Conservation (phyloP, 345 rosid genomes). For the Populus davidiana region DNA sequence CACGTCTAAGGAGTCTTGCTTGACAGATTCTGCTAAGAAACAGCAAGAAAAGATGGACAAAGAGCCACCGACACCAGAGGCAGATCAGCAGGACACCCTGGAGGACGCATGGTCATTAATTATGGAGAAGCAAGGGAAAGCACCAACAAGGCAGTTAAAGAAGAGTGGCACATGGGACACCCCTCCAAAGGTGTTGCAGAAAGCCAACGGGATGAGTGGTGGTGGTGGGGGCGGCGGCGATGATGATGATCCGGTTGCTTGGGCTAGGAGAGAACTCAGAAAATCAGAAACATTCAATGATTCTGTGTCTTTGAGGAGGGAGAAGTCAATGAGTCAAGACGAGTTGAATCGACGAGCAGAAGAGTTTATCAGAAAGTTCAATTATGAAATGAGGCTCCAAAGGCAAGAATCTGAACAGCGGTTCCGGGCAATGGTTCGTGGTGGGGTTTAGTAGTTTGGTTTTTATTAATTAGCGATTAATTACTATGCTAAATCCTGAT, state of each 20-base stretch:
- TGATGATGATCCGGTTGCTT: constrained; percentile 5
- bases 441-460: neutral
- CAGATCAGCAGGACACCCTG: constrained; percentile 21
- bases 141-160: constrained; percentile 17
- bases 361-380: constrained; percentile 44
- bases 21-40: neutral
- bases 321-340: constrained; percentile 40
- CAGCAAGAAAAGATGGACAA: neutral
- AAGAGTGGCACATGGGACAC: constrained; percentile 46
- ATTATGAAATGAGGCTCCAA: constrained; percentile 40
- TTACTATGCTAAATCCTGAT: neutral
- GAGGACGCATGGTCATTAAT: constrained; percentile 50
- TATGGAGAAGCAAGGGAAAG: constrained; percentile 33
- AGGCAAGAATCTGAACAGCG: constrained; percentile 44
- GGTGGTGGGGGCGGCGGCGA: neutral
- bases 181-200: constrained; percentile 16
- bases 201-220: neutral
- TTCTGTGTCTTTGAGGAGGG: constrained; percentile 25
- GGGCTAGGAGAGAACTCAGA: constrained; percentile 29
- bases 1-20: neutral
- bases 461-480: too few relatives aligned
- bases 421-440: constrained; percentile 22
- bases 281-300: constrained; percentile 43
- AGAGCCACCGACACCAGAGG: neutral
- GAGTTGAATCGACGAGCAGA: constrained; percentile 44